Conservation (phyloP, 805 yeast genomes). For the Spathaspora girioi region DNA sequence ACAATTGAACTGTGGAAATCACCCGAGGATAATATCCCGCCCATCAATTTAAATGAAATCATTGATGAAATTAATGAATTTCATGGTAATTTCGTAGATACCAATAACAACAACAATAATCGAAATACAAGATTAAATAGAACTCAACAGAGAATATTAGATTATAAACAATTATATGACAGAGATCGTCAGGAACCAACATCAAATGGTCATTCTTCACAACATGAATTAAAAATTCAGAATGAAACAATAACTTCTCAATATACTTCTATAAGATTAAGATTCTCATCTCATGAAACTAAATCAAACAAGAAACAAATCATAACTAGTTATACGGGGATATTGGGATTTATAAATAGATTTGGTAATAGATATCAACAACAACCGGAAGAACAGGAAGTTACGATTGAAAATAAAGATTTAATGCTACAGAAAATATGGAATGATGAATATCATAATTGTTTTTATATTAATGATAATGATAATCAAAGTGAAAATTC, state of each 20-base stretch:
- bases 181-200: constrained; percentile 1
- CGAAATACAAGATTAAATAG: constrained; percentile 17
- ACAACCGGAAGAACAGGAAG: background rate
- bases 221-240: constrained; percentile 26
- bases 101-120: background rate
- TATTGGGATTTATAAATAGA: constrained; percentile 20
- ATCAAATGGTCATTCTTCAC: constrained; percentile 10
- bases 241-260: constrained; percentile 34
- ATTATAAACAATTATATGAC: constrained; percentile 25
- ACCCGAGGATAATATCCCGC: background rate
- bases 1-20: constrained; percentile 6
- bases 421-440: constrained; percentile 9
- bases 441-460: constrained; percentile 8
- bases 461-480: background rate
- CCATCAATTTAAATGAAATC: constrained; percentile 12
- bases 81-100: constrained; percentile 26
- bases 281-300: constrained; percentile 20
- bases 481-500: background rate
- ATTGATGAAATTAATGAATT: constrained; percentile 26
- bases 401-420: constrained; percentile 10
- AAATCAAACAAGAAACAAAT: background rate
- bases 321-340: constrained; percentile 12
- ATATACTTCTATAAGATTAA: constrained; percentile 32
- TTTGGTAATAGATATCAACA: background rate
- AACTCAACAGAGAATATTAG: constrained; percentile 33